Percentiles rank a stretch among this genome's conserved stretches.
Evolutionary conservation across 257 asterid genomes (phyloP).

Genomic region (Rubia yunnanensis): DNA sequence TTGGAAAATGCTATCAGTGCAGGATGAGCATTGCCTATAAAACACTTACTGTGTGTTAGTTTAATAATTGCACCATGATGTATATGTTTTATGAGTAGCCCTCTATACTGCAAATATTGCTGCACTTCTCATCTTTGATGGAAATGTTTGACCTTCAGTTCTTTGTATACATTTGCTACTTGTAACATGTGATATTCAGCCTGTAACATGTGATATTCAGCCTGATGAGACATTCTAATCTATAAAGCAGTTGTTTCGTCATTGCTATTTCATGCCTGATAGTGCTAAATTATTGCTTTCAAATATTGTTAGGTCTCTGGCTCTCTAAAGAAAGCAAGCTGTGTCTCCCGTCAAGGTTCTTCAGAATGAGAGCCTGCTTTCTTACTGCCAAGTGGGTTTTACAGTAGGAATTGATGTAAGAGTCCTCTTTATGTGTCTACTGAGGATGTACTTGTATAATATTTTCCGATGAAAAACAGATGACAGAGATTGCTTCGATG

Average conservation of each 20-base stretch:
- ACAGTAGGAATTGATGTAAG: slow-evolving; percentile 9
- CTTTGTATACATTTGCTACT: not conserved
- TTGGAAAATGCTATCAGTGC: slow-evolving; percentile 4
- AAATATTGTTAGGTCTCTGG: slow-evolving; percentile 1
- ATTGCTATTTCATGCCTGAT: not conserved
- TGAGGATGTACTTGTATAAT: not conserved
- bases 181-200: not conserved
- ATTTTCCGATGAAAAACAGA: not conserved
- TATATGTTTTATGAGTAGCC: not conserved
- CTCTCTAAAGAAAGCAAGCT: not conserved
- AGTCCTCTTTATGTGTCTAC: not conserved
- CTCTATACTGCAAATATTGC: not conserved
- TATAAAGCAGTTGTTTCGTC: not conserved
- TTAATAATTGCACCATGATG: not conserved
- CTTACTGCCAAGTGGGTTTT: not conserved
- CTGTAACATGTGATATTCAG: not conserved
- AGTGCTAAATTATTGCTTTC: not conserved
- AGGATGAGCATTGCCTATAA: not conserved
- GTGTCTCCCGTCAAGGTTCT: not conserved
- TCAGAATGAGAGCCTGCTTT: not conserved
- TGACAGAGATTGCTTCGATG: not conserved
- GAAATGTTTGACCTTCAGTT: not conserved
- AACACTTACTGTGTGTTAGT: not conserved
- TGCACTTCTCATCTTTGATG: not conserved
- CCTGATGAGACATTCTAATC: not conserved